Conservation (phyloP, 2,329 filamentous ascomycete species). For the Cercospora canescens region DNA sequence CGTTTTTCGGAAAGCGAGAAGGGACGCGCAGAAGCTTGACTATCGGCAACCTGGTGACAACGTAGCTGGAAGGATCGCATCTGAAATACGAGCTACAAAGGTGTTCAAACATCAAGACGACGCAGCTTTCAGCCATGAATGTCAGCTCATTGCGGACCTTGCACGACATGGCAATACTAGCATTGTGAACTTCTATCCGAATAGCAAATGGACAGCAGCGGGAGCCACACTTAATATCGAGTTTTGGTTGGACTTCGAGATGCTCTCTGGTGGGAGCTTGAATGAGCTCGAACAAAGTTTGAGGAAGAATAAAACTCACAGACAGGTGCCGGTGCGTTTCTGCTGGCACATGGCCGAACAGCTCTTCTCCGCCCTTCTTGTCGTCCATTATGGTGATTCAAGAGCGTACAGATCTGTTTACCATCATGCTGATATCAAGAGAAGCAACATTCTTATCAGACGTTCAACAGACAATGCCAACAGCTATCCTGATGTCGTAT, state of each 20-base stretch:
- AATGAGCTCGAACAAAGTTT: background rate
- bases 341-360: background rate
- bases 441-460: background rate
- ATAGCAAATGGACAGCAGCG: background rate
- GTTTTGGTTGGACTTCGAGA: background rate
- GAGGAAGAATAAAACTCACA: background rate
- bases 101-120: background rate
- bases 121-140: background rate
- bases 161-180: background rate
- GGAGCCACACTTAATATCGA: background rate
- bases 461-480: background rate
- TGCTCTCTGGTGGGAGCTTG: background rate
- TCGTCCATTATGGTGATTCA: background rate
- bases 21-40: background rate
- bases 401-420: background rate
- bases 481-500: background rate
- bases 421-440: background rate
- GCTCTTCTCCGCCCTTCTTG: background rate
- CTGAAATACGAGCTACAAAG: background rate
- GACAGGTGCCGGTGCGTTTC: background rate
- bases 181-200: background rate
- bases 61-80: background rate
- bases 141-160: background rate
- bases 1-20: background rate
- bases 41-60: background rate